Conservation (phyloP, 208 protist genomes). For the Porcisia hertigi region DNA sequence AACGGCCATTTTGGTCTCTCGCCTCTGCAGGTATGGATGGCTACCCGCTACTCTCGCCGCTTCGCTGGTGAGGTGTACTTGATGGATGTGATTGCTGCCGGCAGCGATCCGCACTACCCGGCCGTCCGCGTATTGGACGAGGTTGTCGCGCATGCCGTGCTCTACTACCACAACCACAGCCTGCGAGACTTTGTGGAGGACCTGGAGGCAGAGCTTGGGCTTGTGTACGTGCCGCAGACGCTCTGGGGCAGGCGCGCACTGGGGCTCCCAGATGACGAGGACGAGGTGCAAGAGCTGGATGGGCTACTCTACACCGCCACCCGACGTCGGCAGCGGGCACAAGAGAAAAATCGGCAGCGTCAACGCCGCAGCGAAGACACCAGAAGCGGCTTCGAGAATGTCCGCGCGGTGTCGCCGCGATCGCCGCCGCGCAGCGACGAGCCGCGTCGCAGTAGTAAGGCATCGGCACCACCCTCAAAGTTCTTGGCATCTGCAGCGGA, state of each 20-base stretch:
- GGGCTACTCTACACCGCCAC: slow-evolving; percentile 28
- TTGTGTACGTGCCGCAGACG: slow-evolving; percentile 68
- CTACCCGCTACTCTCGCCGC: slow-evolving; percentile 62
- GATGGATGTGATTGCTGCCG: slow-evolving; percentile 68
- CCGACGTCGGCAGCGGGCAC: slow-evolving; percentile 17
- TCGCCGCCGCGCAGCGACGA: neutral
- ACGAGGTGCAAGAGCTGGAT: slow-evolving; percentile 33
- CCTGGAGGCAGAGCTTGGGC: slow-evolving; percentile 49
- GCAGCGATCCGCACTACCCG: slow-evolving; percentile 65
- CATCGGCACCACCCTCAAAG: neutral
- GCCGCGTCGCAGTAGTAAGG: neutral
- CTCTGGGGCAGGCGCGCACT: slow-evolving; percentile 45
- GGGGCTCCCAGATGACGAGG: slow-evolving; percentile 30
- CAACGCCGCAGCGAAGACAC: neutral
- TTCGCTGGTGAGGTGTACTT: slow-evolving; percentile 76
- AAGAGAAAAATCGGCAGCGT: slow-evolving; percentile 8
- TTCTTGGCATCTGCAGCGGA: neutral
- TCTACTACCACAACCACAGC: slow-evolving; percentile 79
- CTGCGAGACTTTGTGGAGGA: slow-evolving; percentile 80
- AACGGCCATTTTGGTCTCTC: slow-evolving; percentile 62
- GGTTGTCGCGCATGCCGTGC: slow-evolving; percentile 79
- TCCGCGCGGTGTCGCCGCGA: neutral
- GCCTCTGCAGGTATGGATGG: slow-evolving; percentile 79
- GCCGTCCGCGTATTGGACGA: slow-evolving; percentile 74
- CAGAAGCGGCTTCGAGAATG: neutral